Evolutionary conservation across 768 basidiomycete species (phyloP), one percentile per base, ranked within the genome.

Genomic region (Boletus rex-veris): DNA sequence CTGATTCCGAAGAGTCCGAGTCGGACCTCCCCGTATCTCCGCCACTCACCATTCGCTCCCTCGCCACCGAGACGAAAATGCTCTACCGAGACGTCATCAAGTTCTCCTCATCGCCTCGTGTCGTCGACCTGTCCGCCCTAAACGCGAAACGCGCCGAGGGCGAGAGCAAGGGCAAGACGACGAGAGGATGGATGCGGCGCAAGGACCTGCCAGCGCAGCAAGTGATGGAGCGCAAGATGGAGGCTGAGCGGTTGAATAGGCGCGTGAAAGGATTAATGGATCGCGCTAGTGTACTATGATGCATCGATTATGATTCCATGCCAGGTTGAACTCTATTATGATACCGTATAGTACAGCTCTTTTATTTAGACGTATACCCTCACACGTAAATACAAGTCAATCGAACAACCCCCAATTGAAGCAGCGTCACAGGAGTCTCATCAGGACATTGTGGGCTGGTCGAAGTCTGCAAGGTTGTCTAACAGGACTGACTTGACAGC

Each of bases 81-180:
- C 76, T 99, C 18, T 94, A 91, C 64, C 82, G 88, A n/a, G 90
- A 96, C 58, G 88, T 98, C 9, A 85, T 95, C 62, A 79, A 80
- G 59, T 91, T 89, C 69, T 90, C 93, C 1, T 84, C 92, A 0
- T 83, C 85, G 3, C 88, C 91, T 0, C 80, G 82, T 6, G 86
- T 99, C 28, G 89, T 99, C 36, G 95, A 98, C 69, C 75, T 99
- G 24, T 85, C 88, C 1, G 74, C 65, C 21, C 63, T 83, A 57
- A 80, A 82, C 47, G 77, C 78, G 36, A 79, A 78, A 64, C 71
- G 82, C 21, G 72, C 72, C 40, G 77, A 82, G 57, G 71, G 73
- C 28, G 78, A 78, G 43, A 73, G 73, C 28, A 78, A 78, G 43
- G 74, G 73, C 36, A 65, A 69, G 59, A 54, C 52, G 48, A 77